Evolutionary conservation across 177 flowering plant genomes (phyloP).

Genomic region (Vitis hybrid): DNA sequence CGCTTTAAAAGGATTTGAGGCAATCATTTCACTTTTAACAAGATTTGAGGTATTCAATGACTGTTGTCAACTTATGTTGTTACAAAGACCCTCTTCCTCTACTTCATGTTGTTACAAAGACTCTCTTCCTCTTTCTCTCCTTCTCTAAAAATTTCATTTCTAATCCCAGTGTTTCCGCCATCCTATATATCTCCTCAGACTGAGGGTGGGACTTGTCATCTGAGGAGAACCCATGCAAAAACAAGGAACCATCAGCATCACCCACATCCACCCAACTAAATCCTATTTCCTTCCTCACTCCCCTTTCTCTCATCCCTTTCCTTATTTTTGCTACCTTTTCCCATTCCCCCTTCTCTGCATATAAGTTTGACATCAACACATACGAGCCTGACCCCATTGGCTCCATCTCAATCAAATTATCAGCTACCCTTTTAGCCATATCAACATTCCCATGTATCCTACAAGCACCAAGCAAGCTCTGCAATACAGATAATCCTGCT

Average conservation of each 20-base stretch:
- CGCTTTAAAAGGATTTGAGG: no score
- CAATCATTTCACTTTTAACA: no score
- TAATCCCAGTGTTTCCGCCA: conserved; percentile 51
- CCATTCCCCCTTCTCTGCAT: conserved; percentile 91
- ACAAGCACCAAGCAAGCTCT: conserved; percentile 88
- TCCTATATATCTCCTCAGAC: conserved; percentile 51
- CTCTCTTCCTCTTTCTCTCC: not conserved
- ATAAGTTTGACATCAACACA: conserved; percentile 79
- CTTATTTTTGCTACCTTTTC: conserved; percentile 71
- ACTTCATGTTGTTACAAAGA: no score
- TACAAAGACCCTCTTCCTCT: no score
- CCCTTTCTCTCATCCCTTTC: conserved; percentile 66
- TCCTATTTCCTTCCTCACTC: conserved; percentile 78
- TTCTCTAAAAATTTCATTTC: conserved; percentile 52
- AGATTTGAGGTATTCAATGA: no score
- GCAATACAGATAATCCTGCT: conserved; percentile 71
- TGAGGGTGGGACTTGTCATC: conserved; percentile 71
- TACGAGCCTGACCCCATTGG: conserved; percentile 77
- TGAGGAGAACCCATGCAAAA: conserved; percentile 72
- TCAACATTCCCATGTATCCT: conserved; percentile 76
- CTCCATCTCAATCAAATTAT: conserved; percentile 62
- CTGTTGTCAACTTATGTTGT: no score
- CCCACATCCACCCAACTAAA: conserved; percentile 92
- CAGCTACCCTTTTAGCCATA: conserved; percentile 57
- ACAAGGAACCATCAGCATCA: conserved; percentile 36